Percentiles rank a stretch among this genome's conserved stretches.
phyloP scores from a whole-genome alignment of 2,329 filamentous ascomycete genomes.

The Epichloe coenophiala region DNA sequence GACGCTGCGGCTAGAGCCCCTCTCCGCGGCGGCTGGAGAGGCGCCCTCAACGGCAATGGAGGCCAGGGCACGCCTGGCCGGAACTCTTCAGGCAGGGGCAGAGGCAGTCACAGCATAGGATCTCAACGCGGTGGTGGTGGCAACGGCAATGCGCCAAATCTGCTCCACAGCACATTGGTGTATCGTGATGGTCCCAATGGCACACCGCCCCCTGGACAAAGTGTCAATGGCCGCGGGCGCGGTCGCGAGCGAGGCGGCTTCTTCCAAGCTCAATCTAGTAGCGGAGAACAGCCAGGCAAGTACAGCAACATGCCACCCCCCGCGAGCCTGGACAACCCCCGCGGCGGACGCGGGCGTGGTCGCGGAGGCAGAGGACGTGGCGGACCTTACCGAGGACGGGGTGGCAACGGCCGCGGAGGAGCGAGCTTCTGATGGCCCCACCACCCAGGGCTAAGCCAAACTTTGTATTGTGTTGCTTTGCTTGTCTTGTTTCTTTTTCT shows the following conservation, averaged over 20 bases:
- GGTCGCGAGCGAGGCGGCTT: constrained; percentile 18
- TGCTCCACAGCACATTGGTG: constrained; percentile 39
- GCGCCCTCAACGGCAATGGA: constrained; percentile 35
- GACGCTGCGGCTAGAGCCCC: constrained; percentile 42
- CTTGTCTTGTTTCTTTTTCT: background rate
- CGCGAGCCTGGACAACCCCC: constrained; percentile 33
- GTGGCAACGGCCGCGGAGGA: constrained; percentile 12
- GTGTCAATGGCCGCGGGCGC: constrained; percentile 13
- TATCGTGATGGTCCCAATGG: constrained; percentile 30
- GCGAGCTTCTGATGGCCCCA: background rate
- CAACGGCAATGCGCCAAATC: constrained; percentile 19
- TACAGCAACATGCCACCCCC: constrained; percentile 51
- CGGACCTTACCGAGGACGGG: constrained; percentile 21
- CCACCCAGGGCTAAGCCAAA: constrained; percentile 6
- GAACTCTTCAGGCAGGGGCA: constrained; percentile 20
- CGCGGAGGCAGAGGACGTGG: constrained; percentile 26
- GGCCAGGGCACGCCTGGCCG: constrained; percentile 23
- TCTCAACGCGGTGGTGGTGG: constrained; percentile 20
- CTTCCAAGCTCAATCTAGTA: constrained; percentile 8
- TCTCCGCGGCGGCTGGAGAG: constrained; percentile 43
- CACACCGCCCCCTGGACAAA: constrained; percentile 13
- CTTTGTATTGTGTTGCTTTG: background rate
- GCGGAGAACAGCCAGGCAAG: constrained; percentile 12
- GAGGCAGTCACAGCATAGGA: constrained; percentile 26
- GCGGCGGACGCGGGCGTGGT: constrained; percentile 26